Evolutionary conservation across 129 eudicot genomes (phyloP), one percentile per base, ranked within the genome.

Genomic region (carrot (Daucus carota)): DNA sequence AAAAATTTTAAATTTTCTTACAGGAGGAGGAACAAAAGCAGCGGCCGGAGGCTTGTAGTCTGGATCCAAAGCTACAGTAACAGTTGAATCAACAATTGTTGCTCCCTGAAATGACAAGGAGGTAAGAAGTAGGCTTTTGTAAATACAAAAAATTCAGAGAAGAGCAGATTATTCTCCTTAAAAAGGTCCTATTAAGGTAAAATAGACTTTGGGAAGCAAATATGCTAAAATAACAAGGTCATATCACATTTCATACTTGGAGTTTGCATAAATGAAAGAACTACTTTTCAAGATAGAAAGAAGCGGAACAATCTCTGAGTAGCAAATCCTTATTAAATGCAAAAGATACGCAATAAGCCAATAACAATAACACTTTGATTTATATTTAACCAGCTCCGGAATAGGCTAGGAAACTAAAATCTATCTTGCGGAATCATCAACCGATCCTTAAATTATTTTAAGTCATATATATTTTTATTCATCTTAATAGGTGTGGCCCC

Each of bases 21-120:
- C 97, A 45, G 75, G 68, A 33, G 83, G 84, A 28, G 50, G 74
- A 14, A 38, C 73, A 38, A 75, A 78, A 57, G 96, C 97, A 76
- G 84, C 86, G 65, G 91, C 87, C 26, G 97, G 93, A 81, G 90
- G 89, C 66, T 75, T 79, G 82, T 89, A 92, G 18, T 86, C 88
- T 12, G 91, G 93, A 75, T 86, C 93, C 50, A 84, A 79, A 71
- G 71, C 83, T 31, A 92, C 85, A 46, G 86, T 82, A 66, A 92
- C 93, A 13, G 85, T 76, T 74, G 67, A 80, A 70, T 89, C 97
- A 41, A 75, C 88, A 46, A 92, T 92, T 78, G 96, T 89, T 78
- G 97, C 97, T 40, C 97, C 97, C 97, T 92, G 86, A 75, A 66
- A 77, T 50, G 20, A 65, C 50, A 45, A 31, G 83, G 71, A 75